phyloP scores from a whole-genome alignment of 176 grass and related monocot genomes.

The Rhynchospora pubera region DNA sequence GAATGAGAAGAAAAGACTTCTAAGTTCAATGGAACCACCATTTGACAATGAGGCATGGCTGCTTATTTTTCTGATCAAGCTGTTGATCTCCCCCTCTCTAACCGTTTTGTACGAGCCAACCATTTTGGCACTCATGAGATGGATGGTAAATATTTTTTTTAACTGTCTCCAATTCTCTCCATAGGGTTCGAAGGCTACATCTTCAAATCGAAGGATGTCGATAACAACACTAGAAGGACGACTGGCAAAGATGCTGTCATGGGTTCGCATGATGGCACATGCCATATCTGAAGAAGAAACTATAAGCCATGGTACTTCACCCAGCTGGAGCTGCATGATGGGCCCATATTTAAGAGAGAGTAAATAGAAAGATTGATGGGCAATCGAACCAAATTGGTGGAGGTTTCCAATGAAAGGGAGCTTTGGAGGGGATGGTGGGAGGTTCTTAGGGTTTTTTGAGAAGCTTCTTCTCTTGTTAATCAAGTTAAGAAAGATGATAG shows the following conservation, averaged over 20 bases:
- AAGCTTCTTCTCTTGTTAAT: not conserved
- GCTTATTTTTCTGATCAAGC: not conserved
- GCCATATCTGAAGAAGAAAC: slow-evolving; percentile 21
- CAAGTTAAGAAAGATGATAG: not conserved
- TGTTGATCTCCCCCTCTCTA: slow-evolving; percentile 1
- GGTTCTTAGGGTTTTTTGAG: not conserved
- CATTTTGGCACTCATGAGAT: not conserved
- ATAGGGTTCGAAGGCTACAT: not conserved
- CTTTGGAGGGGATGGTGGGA: slow-evolving; percentile 24
- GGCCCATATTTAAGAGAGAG: slow-evolving; percentile 12
- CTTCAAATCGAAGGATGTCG: not conserved
- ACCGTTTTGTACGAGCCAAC: not conserved
- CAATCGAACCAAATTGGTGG: slow-evolving; percentile 11
- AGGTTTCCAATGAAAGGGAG: slow-evolving; percentile 24
- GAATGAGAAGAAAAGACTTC: not conserved
- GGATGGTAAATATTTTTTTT: not conserved
- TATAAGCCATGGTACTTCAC: slow-evolving; percentile 7
- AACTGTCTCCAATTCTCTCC: slow-evolving; percentile 16
- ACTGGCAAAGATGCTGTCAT: slow-evolving; percentile 14
- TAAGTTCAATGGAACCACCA: not conserved
- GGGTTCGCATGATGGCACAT: slow-evolving; percentile 18
- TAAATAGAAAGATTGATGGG: slow-evolving; percentile 12
- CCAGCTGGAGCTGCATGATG: slow-evolving; percentile 9
- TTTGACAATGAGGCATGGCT: not conserved
- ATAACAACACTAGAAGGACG: not conserved